phyloP scores from a whole-genome alignment of 176 grass and related monocot species.

The Puya raimondii region DNA sequence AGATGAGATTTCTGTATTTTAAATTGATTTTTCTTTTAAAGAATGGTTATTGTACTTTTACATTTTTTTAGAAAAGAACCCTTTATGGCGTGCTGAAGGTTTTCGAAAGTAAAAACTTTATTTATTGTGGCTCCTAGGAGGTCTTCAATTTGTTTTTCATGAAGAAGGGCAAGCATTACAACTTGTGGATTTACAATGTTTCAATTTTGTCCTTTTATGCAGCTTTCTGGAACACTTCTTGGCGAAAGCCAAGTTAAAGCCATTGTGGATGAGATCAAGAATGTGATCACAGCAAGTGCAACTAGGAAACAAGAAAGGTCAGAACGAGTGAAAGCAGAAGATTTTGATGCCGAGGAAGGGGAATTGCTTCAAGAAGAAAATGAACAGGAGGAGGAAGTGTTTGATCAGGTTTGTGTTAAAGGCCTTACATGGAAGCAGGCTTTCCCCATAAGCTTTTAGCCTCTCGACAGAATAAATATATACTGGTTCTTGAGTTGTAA shows the following conservation, averaged over 20 bases:
- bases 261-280: conserved; percentile 90
- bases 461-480: neutral
- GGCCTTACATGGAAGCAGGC: too few species aligned
- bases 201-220: conserved; percentile 16
- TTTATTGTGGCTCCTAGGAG: too few species aligned
- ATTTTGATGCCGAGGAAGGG: conserved; percentile 98
- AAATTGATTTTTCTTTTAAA: too few species aligned
- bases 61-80: too few species aligned
- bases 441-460: too few species aligned
- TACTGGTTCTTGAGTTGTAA: conserved; percentile 14
- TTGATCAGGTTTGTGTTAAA: conserved; percentile 61
- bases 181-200: neutral
- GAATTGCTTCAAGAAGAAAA: conserved; percentile 98
- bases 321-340: conserved; percentile 83
- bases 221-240: conserved; percentile 77
- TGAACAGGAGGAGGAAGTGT: conserved; percentile 98
- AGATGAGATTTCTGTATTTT: too few species aligned
- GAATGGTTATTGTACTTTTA: too few species aligned
- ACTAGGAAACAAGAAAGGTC: conserved; percentile 83
- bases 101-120: too few species aligned
- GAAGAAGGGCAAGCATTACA: too few species aligned
- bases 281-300: conserved; percentile 93
- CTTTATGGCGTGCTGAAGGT: too few species aligned
- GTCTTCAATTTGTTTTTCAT: too few species aligned
- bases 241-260: conserved; percentile 83